Conservation (phyloP, 305 asterid species). For the Solanum hybrid region DNA sequence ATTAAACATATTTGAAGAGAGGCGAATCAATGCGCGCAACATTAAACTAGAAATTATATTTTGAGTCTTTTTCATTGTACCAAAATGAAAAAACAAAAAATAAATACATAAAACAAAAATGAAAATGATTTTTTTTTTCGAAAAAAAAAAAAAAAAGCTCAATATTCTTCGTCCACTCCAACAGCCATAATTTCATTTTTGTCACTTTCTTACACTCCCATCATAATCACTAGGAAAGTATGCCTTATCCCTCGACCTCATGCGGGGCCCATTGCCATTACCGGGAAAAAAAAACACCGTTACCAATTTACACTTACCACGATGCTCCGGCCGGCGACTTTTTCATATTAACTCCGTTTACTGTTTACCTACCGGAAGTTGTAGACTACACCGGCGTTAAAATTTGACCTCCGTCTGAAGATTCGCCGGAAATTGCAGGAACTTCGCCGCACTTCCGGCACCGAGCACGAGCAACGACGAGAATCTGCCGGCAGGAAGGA, state of each 20-base stretch:
- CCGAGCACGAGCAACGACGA: constrained; percentile 30
- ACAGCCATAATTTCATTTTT: neutral
- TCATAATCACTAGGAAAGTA: neutral
- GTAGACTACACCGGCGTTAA: neutral
- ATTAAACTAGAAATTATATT: neutral
- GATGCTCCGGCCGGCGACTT: neutral
- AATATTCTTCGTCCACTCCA: neutral
- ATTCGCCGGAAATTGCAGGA: constrained; percentile 12
- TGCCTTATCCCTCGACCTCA: neutral
- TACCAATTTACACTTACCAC: neutral
- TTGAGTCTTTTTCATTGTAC: neutral
- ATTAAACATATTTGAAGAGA: no score
- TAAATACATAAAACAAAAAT: neutral
- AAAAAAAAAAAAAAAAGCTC: no score
- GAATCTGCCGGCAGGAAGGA: constrained; percentile 46
- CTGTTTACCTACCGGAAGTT: neutral
- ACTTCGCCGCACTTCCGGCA: constrained; percentile 31
- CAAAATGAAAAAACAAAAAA: neutral
- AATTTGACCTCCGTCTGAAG: neutral
- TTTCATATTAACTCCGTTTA: neutral
- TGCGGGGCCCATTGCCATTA: neutral
- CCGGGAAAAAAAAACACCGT: neutral
- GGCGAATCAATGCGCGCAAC: no score
- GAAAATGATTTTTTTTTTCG: neutral
- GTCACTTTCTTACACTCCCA: neutral